Base-by-base conservation (phyloP, 2,329 filamentous ascomycete species). In the Myriosclerotinia scirpicola region DNA sequence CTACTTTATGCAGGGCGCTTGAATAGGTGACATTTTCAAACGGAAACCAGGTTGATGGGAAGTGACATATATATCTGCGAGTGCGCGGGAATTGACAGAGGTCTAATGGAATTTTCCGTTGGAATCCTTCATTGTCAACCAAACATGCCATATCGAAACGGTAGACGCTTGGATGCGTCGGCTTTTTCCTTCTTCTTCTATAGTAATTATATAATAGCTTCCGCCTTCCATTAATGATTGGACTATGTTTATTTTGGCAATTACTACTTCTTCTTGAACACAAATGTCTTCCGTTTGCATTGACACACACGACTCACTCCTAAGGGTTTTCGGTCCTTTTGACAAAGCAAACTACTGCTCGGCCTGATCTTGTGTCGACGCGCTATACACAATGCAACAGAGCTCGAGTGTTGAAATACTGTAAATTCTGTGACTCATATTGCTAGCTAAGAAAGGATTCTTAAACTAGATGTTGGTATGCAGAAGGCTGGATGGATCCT, bases 401-500 rank as follows among this genome's bases (percentile, higher is more conserved):
- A 15, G 42, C 14, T 30, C 9, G 14, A 42, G 7, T 42, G 4
- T 40, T 2, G 2, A 34, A 58, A 1, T 14, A 15, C 42, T 44
- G 12, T 6, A 40, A 1, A 20, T 22, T 30, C 3, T 4, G 9
- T 5, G 2, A 44, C 5, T 7, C 2, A 0, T 42, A 3, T 42
- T 2, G 3, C 15, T 26, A 15, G 22, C 15, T 14, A 7, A 15
- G 22, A n/a, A 26, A 5, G n/a, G 20, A 0, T 38, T 15, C 34
- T 22, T 4, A 2, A 38, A 17, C 15, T 9, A 26, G 15, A 17
- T n/a, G 2, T 0, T 8, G 34, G 17, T 20, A 30, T n/a, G 3
- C 9, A 20, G 11, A 5, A 20, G 5, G 1, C 9, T 6, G 6
- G 6, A 34, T 3, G 26, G 15, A 48, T 22, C 22, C 9, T 34